Evolutionary conservation across 148 eudicot genomes (phyloP).

Genomic region (Rhododendron vialii): DNA sequence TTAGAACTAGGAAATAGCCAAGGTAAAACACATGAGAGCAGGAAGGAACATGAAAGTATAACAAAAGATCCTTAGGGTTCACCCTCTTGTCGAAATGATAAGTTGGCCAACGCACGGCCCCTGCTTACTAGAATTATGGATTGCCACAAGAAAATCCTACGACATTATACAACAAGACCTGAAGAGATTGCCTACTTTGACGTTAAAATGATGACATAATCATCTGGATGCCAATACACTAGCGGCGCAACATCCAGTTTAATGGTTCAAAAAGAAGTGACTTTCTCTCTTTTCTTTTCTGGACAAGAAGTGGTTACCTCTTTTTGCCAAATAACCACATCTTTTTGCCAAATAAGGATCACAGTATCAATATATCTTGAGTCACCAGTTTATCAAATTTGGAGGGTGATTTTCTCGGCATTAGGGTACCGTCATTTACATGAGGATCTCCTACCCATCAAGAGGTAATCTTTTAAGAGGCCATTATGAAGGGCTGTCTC

Average conservation of each 20-base stretch:
- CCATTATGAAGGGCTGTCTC: neutral
- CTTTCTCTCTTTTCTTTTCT: neutral
- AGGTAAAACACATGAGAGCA: neutral
- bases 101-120: neutral
- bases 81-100: neutral
- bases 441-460: neutral
- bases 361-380: neutral
- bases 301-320: neutral
- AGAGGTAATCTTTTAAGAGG: neutral
- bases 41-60: neutral
- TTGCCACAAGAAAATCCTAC: neutral
- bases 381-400: neutral
- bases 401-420: neutral
- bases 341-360: neutral
- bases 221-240: neutral
- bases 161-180: too few species aligned
- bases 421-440: neutral
- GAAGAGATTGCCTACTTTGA: too few species aligned
- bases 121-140: neutral
- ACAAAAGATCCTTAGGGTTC: neutral
- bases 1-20: neutral
- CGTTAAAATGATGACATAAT: too few species aligned
- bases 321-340: neutral
- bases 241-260: neutral
- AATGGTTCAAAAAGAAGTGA: neutral